Percentiles rank a stretch among this genome's conserved stretches.
Evolutionary conservation across 257 asterid genomes (phyloP).

Genomic region (Petunia secreta): DNA sequence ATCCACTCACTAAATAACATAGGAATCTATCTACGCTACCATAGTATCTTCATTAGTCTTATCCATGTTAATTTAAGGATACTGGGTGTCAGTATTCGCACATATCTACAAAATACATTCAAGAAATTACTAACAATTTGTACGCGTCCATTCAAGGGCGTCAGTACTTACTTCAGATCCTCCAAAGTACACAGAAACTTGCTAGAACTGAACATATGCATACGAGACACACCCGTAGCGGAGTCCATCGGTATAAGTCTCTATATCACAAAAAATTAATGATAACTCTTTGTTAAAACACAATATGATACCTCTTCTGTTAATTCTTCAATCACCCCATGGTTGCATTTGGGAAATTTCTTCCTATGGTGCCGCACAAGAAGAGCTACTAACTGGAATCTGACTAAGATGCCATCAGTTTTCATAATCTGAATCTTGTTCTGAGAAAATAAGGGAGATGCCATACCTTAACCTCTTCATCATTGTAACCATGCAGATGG

Average conservation of each 20-base stretch:
- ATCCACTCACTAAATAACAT: not conserved
- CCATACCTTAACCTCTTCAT: conserved; percentile 66
- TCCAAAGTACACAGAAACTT: not conserved
- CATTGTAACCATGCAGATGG: conserved; percentile 64
- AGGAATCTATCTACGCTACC: not conserved
- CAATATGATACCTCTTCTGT: conserved; percentile 47
- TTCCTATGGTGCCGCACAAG: conserved; percentile 77
- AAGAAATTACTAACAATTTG: not conserved
- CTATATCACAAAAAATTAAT: not conserved
- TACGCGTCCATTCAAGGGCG: not conserved
- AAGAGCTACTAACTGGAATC: conserved; percentile 70
- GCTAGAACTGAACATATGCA: not conserved
- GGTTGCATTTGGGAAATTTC: conserved; percentile 57
- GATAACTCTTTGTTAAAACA: not conserved
- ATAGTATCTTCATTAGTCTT: not conserved
- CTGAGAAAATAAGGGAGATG: conserved; percentile 24
- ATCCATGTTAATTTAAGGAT: not conserved
- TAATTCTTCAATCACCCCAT: conserved; percentile 44
- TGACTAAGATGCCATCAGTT: conserved; percentile 32
- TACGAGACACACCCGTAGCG: not conserved
- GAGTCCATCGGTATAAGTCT: not conserved
- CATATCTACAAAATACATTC: not conserved
- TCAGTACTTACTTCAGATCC: not conserved
- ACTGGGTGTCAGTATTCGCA: not conserved
- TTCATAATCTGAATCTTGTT: conserved; percentile 16